phyloP scores from a whole-genome alignment of 805 yeast genomes.

The Candida mattraensis region DNA sequence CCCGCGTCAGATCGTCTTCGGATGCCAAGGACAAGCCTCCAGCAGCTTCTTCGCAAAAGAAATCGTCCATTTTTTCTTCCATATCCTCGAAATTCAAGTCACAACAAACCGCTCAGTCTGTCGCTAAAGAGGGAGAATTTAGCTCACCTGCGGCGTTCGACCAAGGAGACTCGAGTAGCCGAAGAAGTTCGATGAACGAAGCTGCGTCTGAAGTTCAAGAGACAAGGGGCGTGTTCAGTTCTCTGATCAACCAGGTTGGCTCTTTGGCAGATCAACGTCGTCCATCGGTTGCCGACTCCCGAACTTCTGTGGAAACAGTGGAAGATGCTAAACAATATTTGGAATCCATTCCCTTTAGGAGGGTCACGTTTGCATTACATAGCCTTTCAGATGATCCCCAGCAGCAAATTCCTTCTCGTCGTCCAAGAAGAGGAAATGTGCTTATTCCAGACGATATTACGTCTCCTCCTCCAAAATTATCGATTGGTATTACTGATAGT shows the following conservation, averaged over 20 bases:
- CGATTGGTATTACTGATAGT: constrained; percentile 64
- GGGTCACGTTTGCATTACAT: constrained; percentile 55
- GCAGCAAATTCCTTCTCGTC: constrained; percentile 59
- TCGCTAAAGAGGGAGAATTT: constrained; percentile 2
- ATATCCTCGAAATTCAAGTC: constrained; percentile 35
- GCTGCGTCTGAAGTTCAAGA: no score
- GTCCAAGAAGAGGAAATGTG: constrained; percentile 55
- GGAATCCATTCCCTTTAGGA: constrained; percentile 37
- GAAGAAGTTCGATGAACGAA: no score
- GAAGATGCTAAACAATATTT: constrained; percentile 13
- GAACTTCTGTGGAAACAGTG: constrained; percentile 1
- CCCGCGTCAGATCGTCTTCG: constrained; percentile 15
- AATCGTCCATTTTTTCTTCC: constrained; percentile 33
- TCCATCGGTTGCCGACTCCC: constrained; percentile 3
- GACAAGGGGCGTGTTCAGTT: neutral
- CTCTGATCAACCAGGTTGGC: neutral
- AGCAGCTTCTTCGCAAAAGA: constrained; percentile 18
- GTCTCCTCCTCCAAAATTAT: constrained; percentile 61
- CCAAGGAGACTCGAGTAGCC: no score
- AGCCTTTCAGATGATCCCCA: constrained; percentile 53
- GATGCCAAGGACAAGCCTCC: constrained; percentile 21
- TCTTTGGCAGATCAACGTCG: constrained; percentile 1
- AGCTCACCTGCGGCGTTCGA: neutral
- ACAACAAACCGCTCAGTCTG: constrained; percentile 13
- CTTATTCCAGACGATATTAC: constrained; percentile 64